Conservation (phyloP, 192 early-diverging fungal genomes). For the Pecoramyces ruminantium region DNA sequence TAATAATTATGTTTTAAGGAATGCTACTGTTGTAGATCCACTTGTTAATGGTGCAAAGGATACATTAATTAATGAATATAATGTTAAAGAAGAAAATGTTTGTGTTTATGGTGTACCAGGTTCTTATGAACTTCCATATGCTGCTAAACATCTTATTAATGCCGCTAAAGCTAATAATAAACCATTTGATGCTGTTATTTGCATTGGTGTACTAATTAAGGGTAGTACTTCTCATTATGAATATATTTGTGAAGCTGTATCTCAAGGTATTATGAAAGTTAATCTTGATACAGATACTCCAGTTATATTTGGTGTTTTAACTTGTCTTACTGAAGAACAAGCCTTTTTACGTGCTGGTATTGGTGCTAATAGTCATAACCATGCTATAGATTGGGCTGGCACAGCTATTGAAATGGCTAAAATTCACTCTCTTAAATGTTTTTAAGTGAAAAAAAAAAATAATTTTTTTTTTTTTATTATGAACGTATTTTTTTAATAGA, state of each 20-base stretch:
- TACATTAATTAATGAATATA: conserved; percentile 40
- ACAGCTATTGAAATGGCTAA: conserved; percentile 91
- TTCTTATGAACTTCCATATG: conserved; percentile 88
- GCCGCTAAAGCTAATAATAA: conserved; percentile 16
- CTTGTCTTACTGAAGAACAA: conserved; percentile 87
- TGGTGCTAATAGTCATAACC: conserved; percentile 70
- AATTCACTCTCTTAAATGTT: neutral
- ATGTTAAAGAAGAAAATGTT: conserved; percentile 61
- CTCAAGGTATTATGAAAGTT: conserved; percentile 90
- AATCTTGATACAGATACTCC: conserved; percentile 69
- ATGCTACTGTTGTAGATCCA: conserved; percentile 62
- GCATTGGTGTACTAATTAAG: conserved; percentile 96
- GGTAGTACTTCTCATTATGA: conserved; percentile 98
- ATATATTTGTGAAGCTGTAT: conserved; percentile 91
- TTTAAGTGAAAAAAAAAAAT: no score
- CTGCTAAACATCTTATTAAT: conserved; percentile 56
- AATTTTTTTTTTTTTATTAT: no score
- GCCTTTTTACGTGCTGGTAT: conserved; percentile 68
- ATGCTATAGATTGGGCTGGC: conserved; percentile 85
- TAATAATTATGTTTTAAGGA: no score
- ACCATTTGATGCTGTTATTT: conserved; percentile 77
- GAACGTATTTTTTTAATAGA: no score
- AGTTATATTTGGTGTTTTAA: conserved; percentile 90
- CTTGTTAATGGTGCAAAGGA: conserved; percentile 56
- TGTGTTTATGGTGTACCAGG: conserved; percentile 66